Conservation (phyloP, 2,329 filamentous ascomycete species). For the Tolypocladium album region DNA sequence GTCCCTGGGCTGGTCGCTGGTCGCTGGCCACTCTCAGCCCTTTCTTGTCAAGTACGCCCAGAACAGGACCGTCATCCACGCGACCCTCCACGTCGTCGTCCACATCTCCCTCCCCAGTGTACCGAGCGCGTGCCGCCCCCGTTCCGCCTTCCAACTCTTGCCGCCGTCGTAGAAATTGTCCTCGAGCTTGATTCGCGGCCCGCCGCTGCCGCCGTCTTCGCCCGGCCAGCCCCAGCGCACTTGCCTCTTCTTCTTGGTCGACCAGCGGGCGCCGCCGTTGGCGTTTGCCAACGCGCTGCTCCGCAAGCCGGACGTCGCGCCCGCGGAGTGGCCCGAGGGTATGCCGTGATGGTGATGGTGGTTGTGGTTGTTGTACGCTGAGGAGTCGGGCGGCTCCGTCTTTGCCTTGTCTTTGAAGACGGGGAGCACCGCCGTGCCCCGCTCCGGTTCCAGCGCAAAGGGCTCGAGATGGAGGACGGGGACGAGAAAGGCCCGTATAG, state of each 20-base stretch:
- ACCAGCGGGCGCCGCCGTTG: slow-evolving; percentile 12
- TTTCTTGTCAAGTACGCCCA: slow-evolving; percentile 58
- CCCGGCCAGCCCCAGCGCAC: slow-evolving; percentile 33
- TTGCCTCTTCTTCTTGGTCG: slow-evolving; percentile 15
- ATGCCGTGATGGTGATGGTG: background rate
- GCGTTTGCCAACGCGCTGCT: slow-evolving; percentile 10
- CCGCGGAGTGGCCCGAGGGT: background rate
- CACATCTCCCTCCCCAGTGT: slow-evolving; percentile 50
- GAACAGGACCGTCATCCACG: slow-evolving; percentile 49
- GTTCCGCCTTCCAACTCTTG: slow-evolving; percentile 19
- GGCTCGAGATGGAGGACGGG: slow-evolving; percentile 41
- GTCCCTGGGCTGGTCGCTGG: background rate
- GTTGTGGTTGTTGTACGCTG: background rate
- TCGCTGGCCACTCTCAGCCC: slow-evolving; percentile 42
- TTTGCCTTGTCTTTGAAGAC: slow-evolving; percentile 45
- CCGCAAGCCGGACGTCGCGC: slow-evolving; percentile 7
- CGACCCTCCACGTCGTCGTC: slow-evolving; percentile 50
- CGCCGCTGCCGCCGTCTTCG: slow-evolving; percentile 20
- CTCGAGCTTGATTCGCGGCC: slow-evolving; percentile 44
- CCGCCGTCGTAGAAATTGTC: slow-evolving; percentile 33
- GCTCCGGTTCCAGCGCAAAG: slow-evolving; percentile 38
- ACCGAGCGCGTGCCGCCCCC: slow-evolving; percentile 21
- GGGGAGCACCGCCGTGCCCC: slow-evolving; percentile 21
- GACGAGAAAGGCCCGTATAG: slow-evolving; percentile 44
- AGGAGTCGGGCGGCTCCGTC: slow-evolving; percentile 28